phyloP scores from a whole-genome alignment of 768 basidiomycete genomes.

The Xerocomellus amylosporus region DNA sequence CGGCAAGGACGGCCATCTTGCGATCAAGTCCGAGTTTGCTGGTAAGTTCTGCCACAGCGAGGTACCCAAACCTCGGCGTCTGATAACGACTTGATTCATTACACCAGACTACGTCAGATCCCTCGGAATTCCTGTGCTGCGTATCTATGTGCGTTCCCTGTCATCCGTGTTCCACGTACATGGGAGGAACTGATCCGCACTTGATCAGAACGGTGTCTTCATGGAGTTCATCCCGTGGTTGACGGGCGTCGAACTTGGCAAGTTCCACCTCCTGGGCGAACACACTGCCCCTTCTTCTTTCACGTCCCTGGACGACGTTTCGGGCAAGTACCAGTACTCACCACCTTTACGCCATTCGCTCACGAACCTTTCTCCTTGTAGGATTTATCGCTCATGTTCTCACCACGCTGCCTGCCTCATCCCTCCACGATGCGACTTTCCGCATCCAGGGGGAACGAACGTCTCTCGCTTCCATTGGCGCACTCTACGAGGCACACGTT shows the following conservation, averaged over 20 bases:
- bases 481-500: constrained; percentile 24
- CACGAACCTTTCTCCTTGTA: constrained; percentile 9
- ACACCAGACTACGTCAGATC: constrained; percentile 30
- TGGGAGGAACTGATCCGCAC: background rate
- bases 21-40: constrained; percentile 29
- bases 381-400: constrained; percentile 37
- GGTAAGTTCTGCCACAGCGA: constrained; percentile 14
- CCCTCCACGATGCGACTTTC: constrained; percentile 32
- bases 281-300: constrained; percentile 32
- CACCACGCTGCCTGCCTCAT: constrained; percentile 27
- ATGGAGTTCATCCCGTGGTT: constrained; percentile 32
- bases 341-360: background rate
- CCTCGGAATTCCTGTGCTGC: constrained; percentile 28
- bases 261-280: constrained; percentile 32
- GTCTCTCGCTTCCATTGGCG: constrained; percentile 25
- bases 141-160: constrained; percentile 32
- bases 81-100: background rate
- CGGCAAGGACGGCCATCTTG: constrained; percentile 24
- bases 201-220: constrained; percentile 35
- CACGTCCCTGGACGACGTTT: constrained; percentile 34
- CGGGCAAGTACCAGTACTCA: constrained; percentile 29
- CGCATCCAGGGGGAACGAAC: constrained; percentile 37
- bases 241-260: constrained; percentile 27
- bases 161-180: background rate
- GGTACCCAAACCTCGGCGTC: background rate